Conservation (phyloP, 2,329 filamentous ascomycete species). For the Penicillium polonicum region DNA sequence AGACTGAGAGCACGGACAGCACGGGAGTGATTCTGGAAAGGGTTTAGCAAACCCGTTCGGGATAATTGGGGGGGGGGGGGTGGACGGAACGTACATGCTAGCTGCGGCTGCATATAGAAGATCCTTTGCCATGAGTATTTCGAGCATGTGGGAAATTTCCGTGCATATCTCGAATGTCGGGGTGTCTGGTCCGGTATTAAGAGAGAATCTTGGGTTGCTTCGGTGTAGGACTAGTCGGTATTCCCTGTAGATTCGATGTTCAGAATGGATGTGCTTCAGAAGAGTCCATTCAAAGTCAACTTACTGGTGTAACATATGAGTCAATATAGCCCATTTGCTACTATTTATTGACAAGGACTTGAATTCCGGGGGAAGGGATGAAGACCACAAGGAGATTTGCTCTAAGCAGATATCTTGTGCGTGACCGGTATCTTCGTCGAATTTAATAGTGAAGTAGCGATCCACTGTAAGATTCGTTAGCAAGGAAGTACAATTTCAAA, state of each 20-base stretch:
- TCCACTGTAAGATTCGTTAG: conserved; percentile 8
- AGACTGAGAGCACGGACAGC: conserved; percentile 14
- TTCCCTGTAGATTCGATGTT: not conserved
- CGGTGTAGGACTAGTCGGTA: conserved; percentile 12
- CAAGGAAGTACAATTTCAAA: not conserved
- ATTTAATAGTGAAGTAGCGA: conserved; percentile 10
- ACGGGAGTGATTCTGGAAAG: conserved; percentile 14
- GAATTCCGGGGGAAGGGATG: conserved; percentile 8
- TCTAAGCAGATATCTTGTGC: conserved; percentile 16
- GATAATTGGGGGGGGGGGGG: not conserved
- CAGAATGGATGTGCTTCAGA: not conserved
- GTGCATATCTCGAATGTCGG: conserved; percentile 18
- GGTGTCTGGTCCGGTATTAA: conserved; percentile 10
- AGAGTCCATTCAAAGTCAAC: not conserved
- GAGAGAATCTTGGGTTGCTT: conserved; percentile 14
- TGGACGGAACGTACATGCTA: conserved; percentile 8
- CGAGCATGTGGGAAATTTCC: conserved; percentile 20
- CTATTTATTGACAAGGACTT: conserved; percentile 7
- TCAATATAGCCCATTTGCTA: conserved; percentile 14
- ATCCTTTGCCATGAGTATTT: conserved; percentile 22
- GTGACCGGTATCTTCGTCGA: conserved; percentile 3
- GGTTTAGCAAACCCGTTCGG: not conserved
- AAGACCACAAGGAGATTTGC: conserved; percentile 12
- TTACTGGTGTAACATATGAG: conserved; percentile 14
- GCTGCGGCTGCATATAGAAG: conserved; percentile 11